Evolutionary conservation across 2,329 filamentous ascomycete genomes (phyloP).

Genomic region (Botrytis byssoidea): DNA sequence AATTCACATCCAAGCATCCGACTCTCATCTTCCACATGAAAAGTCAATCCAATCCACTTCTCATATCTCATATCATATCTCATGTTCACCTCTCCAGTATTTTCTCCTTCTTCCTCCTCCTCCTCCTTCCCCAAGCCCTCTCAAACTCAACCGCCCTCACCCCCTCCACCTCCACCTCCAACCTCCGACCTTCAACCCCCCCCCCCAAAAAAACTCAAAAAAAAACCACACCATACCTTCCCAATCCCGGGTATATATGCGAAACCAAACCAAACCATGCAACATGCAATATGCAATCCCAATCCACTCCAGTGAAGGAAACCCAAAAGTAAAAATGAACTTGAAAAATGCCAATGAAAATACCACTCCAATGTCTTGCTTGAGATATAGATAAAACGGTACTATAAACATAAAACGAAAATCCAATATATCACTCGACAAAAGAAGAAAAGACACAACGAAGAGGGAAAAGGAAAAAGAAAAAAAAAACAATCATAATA

Average conservation of each 20-base stretch:
- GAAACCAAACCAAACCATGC: background rate
- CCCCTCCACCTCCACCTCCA: too few species aligned
- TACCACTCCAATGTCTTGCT: background rate
- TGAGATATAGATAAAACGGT: background rate
- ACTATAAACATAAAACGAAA: background rate
- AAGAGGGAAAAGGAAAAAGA: background rate
- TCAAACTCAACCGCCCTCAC: too few species aligned
- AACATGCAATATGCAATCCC: background rate
- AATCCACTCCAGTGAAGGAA: background rate
- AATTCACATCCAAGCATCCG: background rate
- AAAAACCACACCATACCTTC: background rate
- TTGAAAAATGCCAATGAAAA: background rate
- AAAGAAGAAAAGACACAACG: background rate
- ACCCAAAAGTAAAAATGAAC: too few species aligned
- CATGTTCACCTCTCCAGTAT: background rate
- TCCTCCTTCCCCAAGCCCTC: too few species aligned
- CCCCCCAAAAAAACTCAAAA: too few species aligned
- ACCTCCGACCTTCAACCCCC: too few species aligned
- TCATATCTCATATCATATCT: background rate
- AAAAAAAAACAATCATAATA: background rate
- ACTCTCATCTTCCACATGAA: background rate
- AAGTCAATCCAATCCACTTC: background rate
- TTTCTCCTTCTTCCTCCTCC: too few species aligned
- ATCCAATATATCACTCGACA: background rate
- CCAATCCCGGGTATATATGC: background rate